These are phyloP conservation scores for Fusarium keratoplasticum DNA, from an alignment of 2,329 filamentous ascomycete genomes.

Conservation along the genomic window DNA sequence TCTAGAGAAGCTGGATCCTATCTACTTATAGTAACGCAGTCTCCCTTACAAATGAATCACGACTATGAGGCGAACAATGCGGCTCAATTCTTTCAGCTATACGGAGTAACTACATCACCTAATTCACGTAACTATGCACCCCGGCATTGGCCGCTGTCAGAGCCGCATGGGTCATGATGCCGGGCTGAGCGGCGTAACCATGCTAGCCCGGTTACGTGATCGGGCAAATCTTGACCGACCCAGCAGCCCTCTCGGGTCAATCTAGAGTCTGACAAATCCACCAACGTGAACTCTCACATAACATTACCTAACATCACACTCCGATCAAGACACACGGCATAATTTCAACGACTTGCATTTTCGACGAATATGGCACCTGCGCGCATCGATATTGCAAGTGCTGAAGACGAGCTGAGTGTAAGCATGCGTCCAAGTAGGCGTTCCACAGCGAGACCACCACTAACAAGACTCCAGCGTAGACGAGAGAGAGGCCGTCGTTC, in stretches of 20 bases:
- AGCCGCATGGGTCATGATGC: background rate
- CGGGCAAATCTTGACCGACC: slow-evolving; percentile 5
- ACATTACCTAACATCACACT: background rate
- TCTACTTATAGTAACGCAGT: background rate
- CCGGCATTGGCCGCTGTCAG: background rate
- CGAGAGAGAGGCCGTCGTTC: slow-evolving; percentile 47
- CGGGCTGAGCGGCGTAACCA: background rate
- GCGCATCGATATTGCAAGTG: background rate
- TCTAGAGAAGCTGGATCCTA: background rate
- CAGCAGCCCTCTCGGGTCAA: background rate
- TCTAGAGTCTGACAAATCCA: slow-evolving; percentile 4
- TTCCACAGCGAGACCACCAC: background rate
- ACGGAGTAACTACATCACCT: background rate
- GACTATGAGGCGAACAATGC: no score
- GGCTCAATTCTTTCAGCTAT: background rate
- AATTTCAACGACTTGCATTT: background rate
- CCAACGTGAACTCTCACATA: background rate
- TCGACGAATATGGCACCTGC: background rate
- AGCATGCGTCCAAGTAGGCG: background rate
- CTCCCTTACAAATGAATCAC: no score
- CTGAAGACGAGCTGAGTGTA: slow-evolving; percentile 6
- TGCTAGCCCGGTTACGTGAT: slow-evolving; percentile 20
- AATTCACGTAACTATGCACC: background rate
- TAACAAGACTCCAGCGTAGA: slow-evolving; percentile 25
- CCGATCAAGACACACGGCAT: background rate